Base-by-base conservation (phyloP, 2,329 filamentous ascomycete genomes). In the Fusarium mangiferae region DNA sequence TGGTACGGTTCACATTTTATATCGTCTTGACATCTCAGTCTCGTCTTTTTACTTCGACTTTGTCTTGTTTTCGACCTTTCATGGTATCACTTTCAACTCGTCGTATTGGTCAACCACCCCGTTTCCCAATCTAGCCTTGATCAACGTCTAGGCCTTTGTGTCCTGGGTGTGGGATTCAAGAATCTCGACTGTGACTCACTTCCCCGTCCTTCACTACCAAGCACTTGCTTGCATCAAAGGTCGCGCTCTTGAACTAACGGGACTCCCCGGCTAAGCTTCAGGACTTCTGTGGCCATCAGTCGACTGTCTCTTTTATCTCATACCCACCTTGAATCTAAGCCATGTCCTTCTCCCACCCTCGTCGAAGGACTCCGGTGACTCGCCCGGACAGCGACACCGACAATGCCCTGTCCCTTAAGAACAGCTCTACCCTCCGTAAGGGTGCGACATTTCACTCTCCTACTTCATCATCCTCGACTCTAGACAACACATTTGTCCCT, bases 391-490 rank as follows among this genome's bases (percentile, higher is more conserved):
- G 77, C 73, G 78, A 81, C 69, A 68, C 73, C 61, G 78, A 82
- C 62, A 74, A 73, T 70, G 75, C 65, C 57, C 81, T 83, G 79
- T 79, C 76, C 74, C 81, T 80, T 77, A 81, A 81, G 73, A 85
- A 76, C 62, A 79, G 65, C 74, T 78, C 76, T 82, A 84, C 85
- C 81, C 87, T 94, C 82, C 88, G 86, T 81, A 94, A 94, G 85
- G 91, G 91, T 78, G 90, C 92, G 62, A 94, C 93, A 77, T 90
- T 90, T 77, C 87, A 90, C 77, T 88, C 88, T 81, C 86, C 81
- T 68, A 75, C 79, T 42, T 87, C 87, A 79, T 84, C 87, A 81
- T 77, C 79, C 75, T 74, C 80, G 55, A 68, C 75, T 56, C 80
- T 83, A 68, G 84, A 84, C 66, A 80, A 83, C 39, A 74, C 80